Evolutionary conservation across 495 filamentous ascomycete species (phyloP).

Genomic region (Umbilicaria muhlenbergii): DNA sequence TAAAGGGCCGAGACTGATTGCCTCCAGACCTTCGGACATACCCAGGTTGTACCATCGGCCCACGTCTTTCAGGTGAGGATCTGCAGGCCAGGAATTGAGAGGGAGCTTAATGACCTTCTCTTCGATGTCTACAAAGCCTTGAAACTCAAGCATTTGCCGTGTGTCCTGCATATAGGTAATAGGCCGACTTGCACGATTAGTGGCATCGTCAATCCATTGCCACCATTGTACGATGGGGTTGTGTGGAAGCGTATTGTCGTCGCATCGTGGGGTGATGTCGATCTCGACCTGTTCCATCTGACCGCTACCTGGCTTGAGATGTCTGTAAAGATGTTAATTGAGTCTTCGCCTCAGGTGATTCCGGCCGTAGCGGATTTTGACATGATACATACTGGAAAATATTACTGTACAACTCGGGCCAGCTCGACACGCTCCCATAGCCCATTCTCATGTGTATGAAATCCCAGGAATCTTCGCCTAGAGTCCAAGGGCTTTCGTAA

Average conservation of each 20-base stretch:
- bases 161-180: slow-evolving; percentile 51
- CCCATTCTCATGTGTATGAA: slow-evolving; percentile 73
- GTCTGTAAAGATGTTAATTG: slow-evolving; percentile 25
- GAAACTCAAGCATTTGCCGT: slow-evolving; percentile 42
- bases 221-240: slow-evolving; percentile 41
- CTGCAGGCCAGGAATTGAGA: slow-evolving; percentile 62
- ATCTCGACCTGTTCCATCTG: slow-evolving; percentile 89
- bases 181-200: slow-evolving; percentile 44
- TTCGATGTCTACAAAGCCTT: slow-evolving; percentile 74
- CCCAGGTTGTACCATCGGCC: slow-evolving; percentile 79
- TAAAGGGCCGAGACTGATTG: slow-evolving; percentile 60
- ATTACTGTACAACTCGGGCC: slow-evolving; percentile 58
- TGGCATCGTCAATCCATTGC: slow-evolving; percentile 53
- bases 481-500: slow-evolving; percentile 65
- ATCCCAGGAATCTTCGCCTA: slow-evolving; percentile 67
- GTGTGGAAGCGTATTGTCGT: slow-evolving; percentile 44
- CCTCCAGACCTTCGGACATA: slow-evolving; percentile 41
- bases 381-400: slow-evolving; percentile 39
- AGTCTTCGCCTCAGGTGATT: not conserved
- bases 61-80: slow-evolving; percentile 51
- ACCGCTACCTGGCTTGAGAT: slow-evolving; percentile 64
- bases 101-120: slow-evolving; percentile 59
- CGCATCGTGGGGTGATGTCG: slow-evolving; percentile 64
- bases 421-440: slow-evolving; percentile 65
- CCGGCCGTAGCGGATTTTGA: not conserved